phyloP scores from a whole-genome alignment of 768 basidiomycete genomes.

The Strobilomyces dryophilus region DNA sequence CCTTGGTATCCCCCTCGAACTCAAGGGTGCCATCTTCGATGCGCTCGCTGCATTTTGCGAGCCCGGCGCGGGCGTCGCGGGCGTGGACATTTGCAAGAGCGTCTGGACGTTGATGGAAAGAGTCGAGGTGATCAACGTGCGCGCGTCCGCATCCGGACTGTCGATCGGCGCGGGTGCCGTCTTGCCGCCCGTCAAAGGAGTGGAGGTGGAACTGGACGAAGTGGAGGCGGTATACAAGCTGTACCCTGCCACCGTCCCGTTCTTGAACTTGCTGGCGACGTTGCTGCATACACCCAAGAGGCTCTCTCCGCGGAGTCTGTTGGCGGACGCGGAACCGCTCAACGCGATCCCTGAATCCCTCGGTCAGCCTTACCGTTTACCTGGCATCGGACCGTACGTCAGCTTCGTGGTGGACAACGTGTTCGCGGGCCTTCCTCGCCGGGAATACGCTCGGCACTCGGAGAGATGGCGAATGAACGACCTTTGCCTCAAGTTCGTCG shows the following conservation, averaged over 20 bases:
- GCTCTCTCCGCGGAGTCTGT: conserved; percentile 53
- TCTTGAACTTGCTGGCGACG: conserved; percentile 76
- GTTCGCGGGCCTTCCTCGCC: conserved; percentile 66
- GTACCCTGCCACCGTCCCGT: conserved; percentile 89
- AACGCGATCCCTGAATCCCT: conserved; percentile 78
- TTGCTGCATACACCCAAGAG: conserved; percentile 83
- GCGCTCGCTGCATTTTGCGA: conserved; percentile 79
- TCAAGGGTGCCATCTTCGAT: conserved; percentile 83
- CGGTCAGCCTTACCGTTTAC: conserved; percentile 75
- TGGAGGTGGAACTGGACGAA: conserved; percentile 84
- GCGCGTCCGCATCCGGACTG: conserved; percentile 36
- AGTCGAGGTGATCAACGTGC: conserved; percentile 77
- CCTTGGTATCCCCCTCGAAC: conserved; percentile 78
- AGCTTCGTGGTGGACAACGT: conserved; percentile 90
- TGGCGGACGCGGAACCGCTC: conserved; percentile 54
- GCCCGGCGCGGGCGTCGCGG: conserved; percentile 68
- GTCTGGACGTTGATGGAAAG: conserved; percentile 86
- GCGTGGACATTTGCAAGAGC: conserved; percentile 75
- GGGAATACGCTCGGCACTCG: conserved; percentile 70
- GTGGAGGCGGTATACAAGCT: conserved; percentile 73
- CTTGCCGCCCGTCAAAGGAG: conserved; percentile 64
- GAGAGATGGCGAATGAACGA: conserved; percentile 90
- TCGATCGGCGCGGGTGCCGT: conserved; percentile 24
- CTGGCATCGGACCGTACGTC: conserved; percentile 78
- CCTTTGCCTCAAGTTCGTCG: conserved; percentile 78